Evolutionary conservation across 192 early-diverging fungal genomes (phyloP).

Genomic region (Coemansia guatemalensis): DNA sequence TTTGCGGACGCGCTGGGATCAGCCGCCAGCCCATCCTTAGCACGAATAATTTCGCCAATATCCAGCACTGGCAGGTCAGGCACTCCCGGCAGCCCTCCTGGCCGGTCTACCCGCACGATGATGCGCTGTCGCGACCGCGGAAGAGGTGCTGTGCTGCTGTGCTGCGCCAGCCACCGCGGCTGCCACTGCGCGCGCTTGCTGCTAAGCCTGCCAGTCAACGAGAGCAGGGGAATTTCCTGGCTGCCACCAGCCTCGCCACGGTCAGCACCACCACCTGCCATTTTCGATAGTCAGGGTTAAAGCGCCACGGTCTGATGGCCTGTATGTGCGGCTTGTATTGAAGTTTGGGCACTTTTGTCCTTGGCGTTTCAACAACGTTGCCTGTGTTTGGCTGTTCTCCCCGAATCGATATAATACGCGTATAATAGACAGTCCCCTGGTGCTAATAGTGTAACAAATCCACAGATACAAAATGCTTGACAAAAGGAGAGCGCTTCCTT

Average conservation of each 20-base stretch:
- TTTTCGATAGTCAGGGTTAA: background rate
- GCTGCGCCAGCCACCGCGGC: background rate
- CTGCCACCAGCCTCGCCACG: background rate
- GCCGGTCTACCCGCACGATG: slow-evolving; percentile 33
- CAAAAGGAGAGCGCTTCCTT: background rate
- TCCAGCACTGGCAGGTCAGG: slow-evolving; percentile 26
- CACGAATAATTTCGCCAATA: slow-evolving; percentile 37
- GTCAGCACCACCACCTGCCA: background rate
- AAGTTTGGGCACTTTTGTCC: background rate
- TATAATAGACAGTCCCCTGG: background rate
- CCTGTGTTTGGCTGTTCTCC: background rate
- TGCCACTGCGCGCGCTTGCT: background rate
- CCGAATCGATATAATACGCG: background rate
- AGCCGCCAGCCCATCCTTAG: slow-evolving; percentile 16
- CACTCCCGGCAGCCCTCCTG: slow-evolving; percentile 7
- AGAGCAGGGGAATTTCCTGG: background rate
- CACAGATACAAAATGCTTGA: background rate
- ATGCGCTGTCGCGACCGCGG: slow-evolving; percentile 1
- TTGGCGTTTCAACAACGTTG: background rate
- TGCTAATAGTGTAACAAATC: background rate
- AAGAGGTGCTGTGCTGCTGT: background rate
- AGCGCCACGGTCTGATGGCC: background rate
- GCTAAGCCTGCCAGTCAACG: background rate
- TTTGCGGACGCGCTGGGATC: slow-evolving; percentile 9
- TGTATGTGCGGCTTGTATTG: background rate